Conservation (phyloP, 495 filamentous ascomycete genomes). For the Hypomontagnella submonticulosa region DNA sequence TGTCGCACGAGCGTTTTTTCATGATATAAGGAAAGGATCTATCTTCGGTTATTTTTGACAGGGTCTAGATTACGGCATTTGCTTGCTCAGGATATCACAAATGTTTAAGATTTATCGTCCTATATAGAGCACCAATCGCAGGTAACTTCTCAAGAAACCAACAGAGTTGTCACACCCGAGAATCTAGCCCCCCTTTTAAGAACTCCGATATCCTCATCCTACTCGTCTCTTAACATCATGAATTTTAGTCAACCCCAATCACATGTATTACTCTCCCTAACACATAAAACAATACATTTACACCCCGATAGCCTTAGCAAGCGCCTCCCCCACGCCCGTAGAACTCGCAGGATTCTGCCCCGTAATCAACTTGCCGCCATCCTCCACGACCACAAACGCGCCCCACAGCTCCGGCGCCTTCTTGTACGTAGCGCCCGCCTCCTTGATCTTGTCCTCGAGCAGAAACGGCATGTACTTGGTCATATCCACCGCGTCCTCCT, state of each 20-base stretch:
- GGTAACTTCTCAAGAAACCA: no score
- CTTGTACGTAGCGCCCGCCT: constrained; percentile 62
- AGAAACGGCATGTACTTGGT: constrained; percentile 68
- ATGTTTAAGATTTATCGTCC: no score
- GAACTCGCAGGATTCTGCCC: constrained; percentile 81
- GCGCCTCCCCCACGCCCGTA: constrained; percentile 65
- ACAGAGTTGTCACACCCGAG: no score
- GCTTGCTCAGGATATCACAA: no score
- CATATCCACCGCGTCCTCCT: constrained; percentile 68
- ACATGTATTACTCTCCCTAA: neutral
- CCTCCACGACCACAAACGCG: constrained; percentile 67
- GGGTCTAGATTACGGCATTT: no score
- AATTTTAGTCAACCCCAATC: no score
- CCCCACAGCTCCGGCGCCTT: constrained; percentile 70
- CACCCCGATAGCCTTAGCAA: constrained; percentile 49
- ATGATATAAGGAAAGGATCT: neutral
- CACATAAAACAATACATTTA: constrained; percentile 5
- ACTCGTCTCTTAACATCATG: no score
- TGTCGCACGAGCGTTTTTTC: constrained; percentile 56
- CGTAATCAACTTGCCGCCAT: constrained; percentile 70
- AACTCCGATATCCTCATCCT: no score
- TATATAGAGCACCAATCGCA: no score
- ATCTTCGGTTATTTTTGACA: no score
- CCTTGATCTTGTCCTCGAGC: constrained; percentile 68
- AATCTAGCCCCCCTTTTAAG: no score